Evolutionary conservation across 1,284 basidiomycete species (phyloP).

Genomic region (Austropuccinia psidii): DNA sequence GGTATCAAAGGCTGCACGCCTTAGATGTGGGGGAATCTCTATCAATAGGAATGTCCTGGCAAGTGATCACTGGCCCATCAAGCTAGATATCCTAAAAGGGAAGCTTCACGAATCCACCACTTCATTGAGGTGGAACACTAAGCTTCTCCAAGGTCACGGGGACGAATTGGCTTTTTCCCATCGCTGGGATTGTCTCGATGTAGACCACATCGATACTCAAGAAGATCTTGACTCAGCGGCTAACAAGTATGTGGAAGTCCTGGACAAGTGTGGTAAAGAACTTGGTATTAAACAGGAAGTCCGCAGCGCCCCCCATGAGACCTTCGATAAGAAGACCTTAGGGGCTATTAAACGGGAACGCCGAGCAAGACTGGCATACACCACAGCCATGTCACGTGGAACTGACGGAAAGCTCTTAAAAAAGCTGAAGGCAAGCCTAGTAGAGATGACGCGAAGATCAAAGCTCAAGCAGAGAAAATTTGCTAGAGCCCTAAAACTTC

Average conservation of each 20-base stretch:
- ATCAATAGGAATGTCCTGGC: not conserved
- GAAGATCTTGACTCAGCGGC: not conserved
- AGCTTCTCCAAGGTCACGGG: not conserved
- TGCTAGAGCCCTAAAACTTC: not conserved
- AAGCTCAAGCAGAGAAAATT: not conserved
- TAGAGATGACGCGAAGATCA: not conserved
- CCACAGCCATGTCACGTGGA: no score
- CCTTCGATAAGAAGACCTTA: not conserved
- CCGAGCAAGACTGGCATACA: not conserved
- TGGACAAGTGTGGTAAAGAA: constrained; percentile 8
- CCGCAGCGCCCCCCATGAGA: no score
- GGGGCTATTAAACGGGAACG: no score
- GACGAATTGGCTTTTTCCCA: not conserved
- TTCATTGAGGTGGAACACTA: not conserved
- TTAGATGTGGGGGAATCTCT: not conserved
- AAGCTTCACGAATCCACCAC: not conserved
- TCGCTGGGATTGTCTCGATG: not conserved
- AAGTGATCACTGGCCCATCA: not conserved
- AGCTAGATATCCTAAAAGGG: not conserved
- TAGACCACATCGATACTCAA: not conserved
- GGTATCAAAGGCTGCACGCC: not conserved
- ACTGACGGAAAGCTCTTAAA: not conserved
- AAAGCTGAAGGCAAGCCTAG: not conserved
- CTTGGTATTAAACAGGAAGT: no score
- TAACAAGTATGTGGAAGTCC: not conserved